These are phyloP conservation scores for Cyphellophora europaea DNA, from an alignment of 2,329 filamentous ascomycete genomes.

Conservation along the genomic window DNA sequence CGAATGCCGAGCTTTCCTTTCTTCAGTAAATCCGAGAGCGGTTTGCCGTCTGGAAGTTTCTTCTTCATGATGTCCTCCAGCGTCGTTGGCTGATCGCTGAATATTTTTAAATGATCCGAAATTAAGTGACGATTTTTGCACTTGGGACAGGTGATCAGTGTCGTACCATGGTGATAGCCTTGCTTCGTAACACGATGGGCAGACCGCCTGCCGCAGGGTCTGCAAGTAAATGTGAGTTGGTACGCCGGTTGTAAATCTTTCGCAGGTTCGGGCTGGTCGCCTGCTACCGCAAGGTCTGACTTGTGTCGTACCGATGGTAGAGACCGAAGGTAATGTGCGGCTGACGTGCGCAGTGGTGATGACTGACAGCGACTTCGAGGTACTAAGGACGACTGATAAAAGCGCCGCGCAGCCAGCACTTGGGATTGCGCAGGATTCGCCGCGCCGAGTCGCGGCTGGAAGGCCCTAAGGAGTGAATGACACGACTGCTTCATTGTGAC, in stretches of 20 bases:
- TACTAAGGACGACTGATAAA: too few relatives aligned
- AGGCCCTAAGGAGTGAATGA: too few relatives aligned
- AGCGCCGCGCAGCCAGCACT: too few relatives aligned
- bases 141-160: conserved; percentile 76
- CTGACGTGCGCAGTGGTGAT: too few relatives aligned
- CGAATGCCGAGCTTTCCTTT: conserved; percentile 62
- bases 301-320: conserved; percentile 7
- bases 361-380: too few relatives aligned
- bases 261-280: conserved; percentile 4
- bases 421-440: too few relatives aligned
- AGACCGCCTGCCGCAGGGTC: conserved; percentile 71
- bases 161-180: conserved; percentile 84
- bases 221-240: conserved; percentile 85
- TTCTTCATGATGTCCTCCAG: conserved; percentile 33
- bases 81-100: conserved; percentile 31
- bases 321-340: too few relatives aligned
- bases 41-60: conserved; percentile 41
- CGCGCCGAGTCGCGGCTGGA: too few relatives aligned
- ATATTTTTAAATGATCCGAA: conserved; percentile 70
- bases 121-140: conserved; percentile 89
- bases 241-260: conserved; percentile 46
- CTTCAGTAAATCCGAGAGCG: conserved; percentile 55
- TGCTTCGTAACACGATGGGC: conserved; percentile 84
- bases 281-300: conserved; percentile 12
- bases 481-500: too few relatives aligned